phyloP scores from a whole-genome alignment of 1,139 yeast species.

The Pichia sp. region DNA sequence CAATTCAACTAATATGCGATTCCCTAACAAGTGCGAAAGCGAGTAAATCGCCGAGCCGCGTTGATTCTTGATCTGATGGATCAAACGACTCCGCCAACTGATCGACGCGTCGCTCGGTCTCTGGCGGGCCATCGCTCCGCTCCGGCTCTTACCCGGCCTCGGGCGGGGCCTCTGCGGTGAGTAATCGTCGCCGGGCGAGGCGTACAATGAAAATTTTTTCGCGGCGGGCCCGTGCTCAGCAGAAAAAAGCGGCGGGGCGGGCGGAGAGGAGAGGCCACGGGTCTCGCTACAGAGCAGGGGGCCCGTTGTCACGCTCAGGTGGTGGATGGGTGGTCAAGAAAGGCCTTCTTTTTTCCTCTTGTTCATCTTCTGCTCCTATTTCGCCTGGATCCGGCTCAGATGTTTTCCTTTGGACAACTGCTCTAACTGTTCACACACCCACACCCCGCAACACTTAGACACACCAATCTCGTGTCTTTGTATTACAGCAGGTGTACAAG shows the following conservation, averaged over 20 bases:
- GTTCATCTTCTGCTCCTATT: background rate
- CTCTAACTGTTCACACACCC: conserved; percentile 5
- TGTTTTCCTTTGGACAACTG: conserved; percentile 1
- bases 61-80: too few species aligned
- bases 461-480: background rate
- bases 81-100: too few species aligned
- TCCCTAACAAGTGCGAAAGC: too few species aligned
- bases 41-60: too few species aligned
- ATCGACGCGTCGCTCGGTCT: background rate
- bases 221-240: background rate
- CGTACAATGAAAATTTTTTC: background rate
- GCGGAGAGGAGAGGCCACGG: background rate
- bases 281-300: too few species aligned
- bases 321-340: background rate
- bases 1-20: too few species aligned
- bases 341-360: background rate
- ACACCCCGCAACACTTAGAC: background rate
- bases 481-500: conserved; percentile 3
- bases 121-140: too few species aligned
- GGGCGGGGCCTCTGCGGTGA: background rate
- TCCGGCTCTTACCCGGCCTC: background rate
- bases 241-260: background rate
- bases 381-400: background rate
- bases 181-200: background rate
- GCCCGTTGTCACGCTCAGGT: too few species aligned